phyloP scores from a whole-genome alignment of 768 basidiomycete genomes.

The Tricholoma terreum region DNA sequence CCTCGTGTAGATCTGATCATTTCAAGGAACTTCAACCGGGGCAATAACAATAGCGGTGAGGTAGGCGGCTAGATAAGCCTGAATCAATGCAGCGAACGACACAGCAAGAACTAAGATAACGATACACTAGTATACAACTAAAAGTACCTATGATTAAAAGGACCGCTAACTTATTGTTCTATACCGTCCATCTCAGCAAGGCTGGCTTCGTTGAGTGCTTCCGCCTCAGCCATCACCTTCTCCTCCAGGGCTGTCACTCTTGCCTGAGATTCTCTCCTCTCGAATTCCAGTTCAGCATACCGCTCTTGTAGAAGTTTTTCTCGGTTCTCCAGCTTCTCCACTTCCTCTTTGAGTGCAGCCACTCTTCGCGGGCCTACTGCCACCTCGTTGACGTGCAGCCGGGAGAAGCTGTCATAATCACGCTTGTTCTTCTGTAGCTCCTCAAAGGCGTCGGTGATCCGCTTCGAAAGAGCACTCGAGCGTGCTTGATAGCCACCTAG shows the following conservation, averaged over 20 bases:
- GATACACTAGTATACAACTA: constrained; percentile 8
- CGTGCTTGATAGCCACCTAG: constrained; percentile 92
- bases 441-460: constrained; percentile 63
- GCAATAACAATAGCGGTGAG: no score
- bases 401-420: constrained; percentile 78
- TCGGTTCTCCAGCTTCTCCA: constrained; percentile 70
- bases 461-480: constrained; percentile 60
- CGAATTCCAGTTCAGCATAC: constrained; percentile 79
- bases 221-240: constrained; percentile 80
- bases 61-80: neutral
- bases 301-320: constrained; percentile 77
- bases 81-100: no score
- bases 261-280: constrained; percentile 57
- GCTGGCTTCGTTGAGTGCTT: constrained; percentile 74
- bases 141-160: constrained; percentile 5
- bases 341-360: constrained; percentile 81
- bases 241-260: constrained; percentile 74
- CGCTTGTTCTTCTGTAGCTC: constrained; percentile 64
- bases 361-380: constrained; percentile 77
- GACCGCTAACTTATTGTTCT: constrained; percentile 15
- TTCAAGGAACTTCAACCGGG: no score
- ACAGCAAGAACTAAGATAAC: constrained; percentile 9
- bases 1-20: neutral
- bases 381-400: constrained; percentile 68
- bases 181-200: constrained; percentile 58